Percentiles rank a stretch among this genome's conserved stretches.
phyloP scores from a whole-genome alignment of 2,329 filamentous ascomycete species.

The Setomelanomma holmii region DNA sequence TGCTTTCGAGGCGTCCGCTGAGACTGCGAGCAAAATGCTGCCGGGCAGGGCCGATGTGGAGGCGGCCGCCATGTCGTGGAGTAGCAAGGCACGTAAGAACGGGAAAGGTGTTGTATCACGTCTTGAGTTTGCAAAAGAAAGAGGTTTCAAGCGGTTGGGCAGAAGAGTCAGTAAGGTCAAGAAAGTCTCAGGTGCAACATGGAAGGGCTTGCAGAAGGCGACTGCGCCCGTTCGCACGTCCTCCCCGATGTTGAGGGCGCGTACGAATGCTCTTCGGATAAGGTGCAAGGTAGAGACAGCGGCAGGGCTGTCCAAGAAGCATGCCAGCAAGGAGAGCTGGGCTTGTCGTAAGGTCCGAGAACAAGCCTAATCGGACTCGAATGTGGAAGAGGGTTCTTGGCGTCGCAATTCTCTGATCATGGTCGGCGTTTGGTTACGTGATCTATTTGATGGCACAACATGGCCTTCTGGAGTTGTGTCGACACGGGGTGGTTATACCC shows the following conservation, averaged over 20 bases:
- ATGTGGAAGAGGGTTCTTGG: background rate
- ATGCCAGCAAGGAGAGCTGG: conserved; percentile 25
- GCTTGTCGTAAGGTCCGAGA: conserved; percentile 26
- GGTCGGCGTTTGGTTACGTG: conserved; percentile 23
- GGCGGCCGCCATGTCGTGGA: too few species aligned
- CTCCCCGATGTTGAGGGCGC: conserved; percentile 33
- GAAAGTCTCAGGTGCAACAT: conserved; percentile 27
- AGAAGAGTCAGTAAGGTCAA: conserved; percentile 5
- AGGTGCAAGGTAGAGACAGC: conserved; percentile 35
- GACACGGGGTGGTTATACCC: conserved; percentile 16
- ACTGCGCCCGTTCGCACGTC: conserved; percentile 39
- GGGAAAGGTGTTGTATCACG: background rate
- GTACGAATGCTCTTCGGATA: conserved; percentile 38
- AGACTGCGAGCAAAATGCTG: too few species aligned
- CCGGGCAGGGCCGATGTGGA: conserved; percentile 14
- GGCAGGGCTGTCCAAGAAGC: conserved; percentile 19
- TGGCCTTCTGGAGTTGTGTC: conserved; percentile 4
- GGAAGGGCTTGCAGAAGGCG: conserved; percentile 27
- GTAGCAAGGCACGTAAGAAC: too few species aligned
- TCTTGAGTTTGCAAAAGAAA: background rate
- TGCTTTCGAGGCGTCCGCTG: conserved; percentile 29
- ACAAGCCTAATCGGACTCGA: background rate
- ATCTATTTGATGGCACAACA: background rate
- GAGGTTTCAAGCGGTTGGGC: background rate
- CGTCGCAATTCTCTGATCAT: conserved; percentile 12